These are phyloP conservation scores for Plasmodium fragile DNA, from an alignment of 169 alveolate species.

Conservation along the genomic window DNA sequence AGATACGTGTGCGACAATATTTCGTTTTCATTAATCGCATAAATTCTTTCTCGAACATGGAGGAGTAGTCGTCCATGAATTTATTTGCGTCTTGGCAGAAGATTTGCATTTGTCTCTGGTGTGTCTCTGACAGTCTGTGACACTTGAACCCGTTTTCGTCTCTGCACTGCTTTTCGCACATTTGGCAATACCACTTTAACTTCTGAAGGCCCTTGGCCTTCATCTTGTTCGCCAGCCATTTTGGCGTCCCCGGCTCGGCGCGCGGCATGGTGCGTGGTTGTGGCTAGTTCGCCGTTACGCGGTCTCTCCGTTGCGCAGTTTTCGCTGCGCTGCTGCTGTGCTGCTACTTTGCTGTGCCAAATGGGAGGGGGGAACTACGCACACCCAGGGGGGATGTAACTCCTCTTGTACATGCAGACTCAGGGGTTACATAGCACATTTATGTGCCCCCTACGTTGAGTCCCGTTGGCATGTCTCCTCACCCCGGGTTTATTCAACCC, in stretches of 20 bases:
- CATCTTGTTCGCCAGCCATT: conserved; percentile 96
- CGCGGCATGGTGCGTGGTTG: conserved; percentile 88
- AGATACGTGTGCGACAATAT: conserved; percentile 86
- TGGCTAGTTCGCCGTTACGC: too few relatives aligned
- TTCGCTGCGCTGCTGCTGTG: neutral
- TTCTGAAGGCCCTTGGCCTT: conserved; percentile 95
- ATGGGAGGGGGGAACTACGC: neutral
- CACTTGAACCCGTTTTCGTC: conserved; percentile 97
- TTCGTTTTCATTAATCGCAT: conserved; percentile 92
- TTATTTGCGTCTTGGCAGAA: conserved; percentile 92
- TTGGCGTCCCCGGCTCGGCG: conserved; percentile 94
- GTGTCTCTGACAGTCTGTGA: conserved; percentile 94
- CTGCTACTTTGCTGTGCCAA: neutral
- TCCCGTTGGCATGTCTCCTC: neutral
- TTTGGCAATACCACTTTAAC: conserved; percentile 96
- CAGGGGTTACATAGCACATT: neutral
- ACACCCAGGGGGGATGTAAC: neutral
- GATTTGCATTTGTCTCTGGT: conserved; percentile 94
- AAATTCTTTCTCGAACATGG: conserved; percentile 91
- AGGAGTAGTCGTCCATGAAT: conserved; percentile 94
- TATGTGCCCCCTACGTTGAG: neutral
- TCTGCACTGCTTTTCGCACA: conserved; percentile 96
- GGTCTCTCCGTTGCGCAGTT: neutral
- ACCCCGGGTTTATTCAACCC: neutral
- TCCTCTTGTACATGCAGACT: neutral